Percentiles rank a stretch among this genome's conserved stretches.
Conservation (phyloP, 2,329 filamentous ascomycete genomes). For the Canariomyces notabilis region DNA sequence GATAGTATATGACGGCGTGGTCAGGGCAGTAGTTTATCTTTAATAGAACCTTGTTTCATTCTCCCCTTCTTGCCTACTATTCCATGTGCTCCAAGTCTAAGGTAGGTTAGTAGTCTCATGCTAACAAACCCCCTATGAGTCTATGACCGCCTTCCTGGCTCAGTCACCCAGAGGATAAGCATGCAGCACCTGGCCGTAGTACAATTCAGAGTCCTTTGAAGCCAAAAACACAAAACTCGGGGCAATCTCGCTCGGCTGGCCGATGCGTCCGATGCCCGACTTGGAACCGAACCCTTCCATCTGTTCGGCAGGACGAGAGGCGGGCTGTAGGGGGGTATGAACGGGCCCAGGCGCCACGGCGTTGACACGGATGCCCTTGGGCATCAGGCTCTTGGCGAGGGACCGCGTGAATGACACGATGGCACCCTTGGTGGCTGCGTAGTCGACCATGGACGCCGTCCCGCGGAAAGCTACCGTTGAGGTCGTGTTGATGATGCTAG, state of each 20-base stretch:
- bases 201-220: conserved; percentile 36
- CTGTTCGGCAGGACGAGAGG: conserved; percentile 38
- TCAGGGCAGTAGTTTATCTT: too few species aligned
- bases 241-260: conserved; percentile 42
- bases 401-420: conserved; percentile 52
- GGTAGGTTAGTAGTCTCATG: too few species aligned
- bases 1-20: too few species aligned
- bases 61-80: too few species aligned
- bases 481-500: conserved; percentile 50
- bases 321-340: conserved; percentile 41
- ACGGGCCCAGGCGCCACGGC: conserved; percentile 40
- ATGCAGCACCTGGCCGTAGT: conserved; percentile 37
- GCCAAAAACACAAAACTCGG: conserved; percentile 38
- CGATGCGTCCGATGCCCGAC: conserved; percentile 34
- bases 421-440: conserved; percentile 53
- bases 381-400: conserved; percentile 47
- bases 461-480: conserved; percentile 51
- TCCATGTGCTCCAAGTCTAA: too few species aligned
- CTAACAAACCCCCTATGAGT: too few species aligned
- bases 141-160: too few species aligned
- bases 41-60: too few species aligned
- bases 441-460: conserved; percentile 47
- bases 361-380: conserved; percentile 54
- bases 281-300: conserved; percentile 41
- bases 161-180: conserved; percentile 38